Evolutionary conservation across 768 basidiomycete species (phyloP).

Genomic region (Russula compacta): DNA sequence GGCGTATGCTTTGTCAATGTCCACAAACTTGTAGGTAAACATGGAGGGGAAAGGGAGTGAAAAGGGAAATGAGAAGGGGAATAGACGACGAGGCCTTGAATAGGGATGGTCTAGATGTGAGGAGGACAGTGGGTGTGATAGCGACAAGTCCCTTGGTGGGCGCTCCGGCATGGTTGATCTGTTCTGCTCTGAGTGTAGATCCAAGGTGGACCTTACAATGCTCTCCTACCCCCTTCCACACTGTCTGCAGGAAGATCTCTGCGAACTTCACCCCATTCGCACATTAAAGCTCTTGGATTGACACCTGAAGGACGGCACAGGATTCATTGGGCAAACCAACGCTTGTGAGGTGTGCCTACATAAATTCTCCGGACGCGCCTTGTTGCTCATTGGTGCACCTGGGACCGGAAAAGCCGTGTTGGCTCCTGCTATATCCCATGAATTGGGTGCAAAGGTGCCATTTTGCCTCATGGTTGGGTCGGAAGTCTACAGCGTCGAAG

Average conservation of each 20-base stretch:
- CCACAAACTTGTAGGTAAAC: too few species aligned
- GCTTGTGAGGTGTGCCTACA: constrained; percentile 72
- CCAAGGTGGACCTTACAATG: too few species aligned
- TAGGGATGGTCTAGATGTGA: too few species aligned
- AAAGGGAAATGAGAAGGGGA: too few species aligned
- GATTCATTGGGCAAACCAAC: constrained; percentile 84
- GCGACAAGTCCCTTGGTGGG: too few species aligned
- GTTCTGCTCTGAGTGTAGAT: too few species aligned
- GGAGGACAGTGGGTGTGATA: too few species aligned
- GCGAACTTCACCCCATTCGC: constrained; percentile 85
- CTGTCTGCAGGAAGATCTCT: constrained; percentile 57
- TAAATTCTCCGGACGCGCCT: constrained; percentile 88
- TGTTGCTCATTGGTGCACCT: constrained; percentile 89
- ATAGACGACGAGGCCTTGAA: too few species aligned
- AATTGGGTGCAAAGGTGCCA: constrained; percentile 89
- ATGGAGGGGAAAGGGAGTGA: too few species aligned
- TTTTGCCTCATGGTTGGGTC: constrained; percentile 99
- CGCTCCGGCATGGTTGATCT: too few species aligned
- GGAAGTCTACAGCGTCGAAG: constrained; percentile 96
- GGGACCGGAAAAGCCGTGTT: constrained; percentile 98
- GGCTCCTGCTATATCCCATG: constrained; percentile 90
- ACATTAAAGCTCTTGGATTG: constrained; percentile 93
- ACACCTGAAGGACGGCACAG: constrained; percentile 78
- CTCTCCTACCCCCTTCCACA: constrained; percentile 58
- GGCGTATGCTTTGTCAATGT: too few species aligned